Base-by-base conservation (phyloP, 2,329 filamentous ascomycete genomes). In the Neofusicoccum sp. region DNA sequence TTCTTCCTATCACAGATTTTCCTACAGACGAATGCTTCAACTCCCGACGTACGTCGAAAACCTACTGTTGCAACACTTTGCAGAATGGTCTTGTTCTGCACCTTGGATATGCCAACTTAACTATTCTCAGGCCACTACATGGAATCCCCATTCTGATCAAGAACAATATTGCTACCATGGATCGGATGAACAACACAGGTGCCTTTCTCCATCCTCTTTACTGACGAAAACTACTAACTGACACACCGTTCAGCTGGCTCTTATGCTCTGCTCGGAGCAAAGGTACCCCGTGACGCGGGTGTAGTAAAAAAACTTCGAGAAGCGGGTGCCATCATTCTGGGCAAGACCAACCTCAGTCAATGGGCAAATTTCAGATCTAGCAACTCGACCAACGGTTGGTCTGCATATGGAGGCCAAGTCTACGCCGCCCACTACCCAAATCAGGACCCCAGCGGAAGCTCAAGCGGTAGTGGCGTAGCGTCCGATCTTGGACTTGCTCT, bases 71-170 rank as follows among this genome's bases (percentile, higher is more conserved):
- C 22, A 22, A 22, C 2, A 22, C 22, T 22, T 22, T 22, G 22
- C 22, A 22, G 22, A 22, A 22, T 22, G 22, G 22, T 22, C 22
- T 22, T n/a, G n/a, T n/a, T 2, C 7, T 4, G 33, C 8, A 29
- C 29, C 6, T 62, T 28, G 8, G 22, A 34, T 3, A 2, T n/a
- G 3, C 4, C n/a, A 3, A n/a, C 22, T 45, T 31, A 47, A 22
- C 5, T 3, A 28, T 44, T 5, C 22, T 1, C 56, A 80, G 82
- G 0, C 85, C 85, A 2, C 77, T 89, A 0, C 86, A 90, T 70
- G 87, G 88, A 5, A 80, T 90, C 3, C 88, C 87, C 0, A 83
- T 90, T 29, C 74, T 89, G 4, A 79, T 90, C 75, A 90, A 90
- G 72, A 84, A 88, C 74, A 89, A 87, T 70, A 88, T 90, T 54